Evolutionary conservation across 202 grass and related monocot genomes (phyloP), one percentile per base, ranked within the genome.

Genomic region (Cymbopogon flexuosus): DNA sequence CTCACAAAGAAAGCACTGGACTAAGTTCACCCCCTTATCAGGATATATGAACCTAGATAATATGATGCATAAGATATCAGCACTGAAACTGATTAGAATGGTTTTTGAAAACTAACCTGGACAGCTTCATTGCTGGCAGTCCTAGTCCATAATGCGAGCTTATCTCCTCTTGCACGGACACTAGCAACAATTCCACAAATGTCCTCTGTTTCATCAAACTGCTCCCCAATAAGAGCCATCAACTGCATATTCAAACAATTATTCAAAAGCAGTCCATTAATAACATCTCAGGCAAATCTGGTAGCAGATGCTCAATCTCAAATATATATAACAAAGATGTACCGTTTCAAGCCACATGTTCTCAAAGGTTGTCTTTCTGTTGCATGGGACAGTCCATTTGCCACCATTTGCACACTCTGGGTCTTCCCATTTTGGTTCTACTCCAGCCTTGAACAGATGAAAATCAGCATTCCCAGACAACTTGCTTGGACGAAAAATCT

Each of bases 371-470:
- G 84, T 0, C 79, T 99, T 99, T 75, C 90, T 91, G 70, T 54
- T 89, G 71, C 83, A 85, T 70, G 91, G 80, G 75, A 96, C 76
- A 83, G 92, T 93, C 96, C 96, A 99, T 68, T 99, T 99, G 37
- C 96, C 96, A 13, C 96, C 96, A 87, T 96, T 95, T 66, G 96
- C 92, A 42, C 96, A 99, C 83, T 99, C 92, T 45, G 96, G 92
- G 79, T 99, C 96, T 84, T 99, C 96, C 96, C 96, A 99, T 78
- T 93, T 99, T 62, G 96, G 96, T 67, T 99, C 96, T 13, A 96
- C 87, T 59, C 92, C 92, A 42, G 90, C 81, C 87, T 95, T 99
- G 69, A 96, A 99, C 70, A 92, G 83, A 77, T 99, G 96, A 57
- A 99, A 99, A 81, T 99, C 96, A 60, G 84, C 92, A 91, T 84